phyloP scores from a whole-genome alignment of 352 stramenopile genomes.

The Phytophthora niederhauseri region DNA sequence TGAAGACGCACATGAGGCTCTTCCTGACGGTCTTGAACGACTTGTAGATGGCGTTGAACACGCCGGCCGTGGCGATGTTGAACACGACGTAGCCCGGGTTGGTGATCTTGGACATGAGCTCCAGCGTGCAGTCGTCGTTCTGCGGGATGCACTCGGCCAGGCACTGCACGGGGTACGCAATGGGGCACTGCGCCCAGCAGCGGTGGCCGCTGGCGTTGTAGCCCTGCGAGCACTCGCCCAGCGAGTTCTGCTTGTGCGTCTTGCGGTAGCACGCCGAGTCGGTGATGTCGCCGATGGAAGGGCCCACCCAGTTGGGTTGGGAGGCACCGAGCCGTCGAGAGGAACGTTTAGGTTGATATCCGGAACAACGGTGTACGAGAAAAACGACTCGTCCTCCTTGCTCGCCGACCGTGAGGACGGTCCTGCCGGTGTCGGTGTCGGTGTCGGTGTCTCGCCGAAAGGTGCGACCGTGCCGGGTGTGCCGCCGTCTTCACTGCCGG shows the following conservation, averaged over 20 bases:
- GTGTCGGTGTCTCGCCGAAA: neutral
- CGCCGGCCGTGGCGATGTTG: slow-evolving; percentile 54
- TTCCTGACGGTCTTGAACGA: slow-evolving; percentile 47
- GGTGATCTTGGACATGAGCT: slow-evolving; percentile 56
- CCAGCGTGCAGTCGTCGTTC: slow-evolving; percentile 61
- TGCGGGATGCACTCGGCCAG: slow-evolving; percentile 72
- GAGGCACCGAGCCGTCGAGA: slow-evolving; percentile 17
- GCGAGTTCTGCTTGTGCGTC: slow-evolving; percentile 36
- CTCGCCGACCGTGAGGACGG: neutral
- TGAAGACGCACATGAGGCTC: slow-evolving; percentile 53
- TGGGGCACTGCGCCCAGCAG: slow-evolving; percentile 75
- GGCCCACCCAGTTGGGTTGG: slow-evolving; percentile 46
- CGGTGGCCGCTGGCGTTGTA: slow-evolving; percentile 50
- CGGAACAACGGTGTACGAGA: slow-evolving; percentile 25
- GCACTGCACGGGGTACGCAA: slow-evolving; percentile 78
- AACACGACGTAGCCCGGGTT: slow-evolving; percentile 56
- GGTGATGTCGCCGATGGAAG: slow-evolving; percentile 27
- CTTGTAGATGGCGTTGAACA: slow-evolving; percentile 56
- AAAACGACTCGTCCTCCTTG: slow-evolving; percentile 28
- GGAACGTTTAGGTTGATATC: slow-evolving; percentile 23
- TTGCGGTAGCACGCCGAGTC: slow-evolving; percentile 65
- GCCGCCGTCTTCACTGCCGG: neutral
- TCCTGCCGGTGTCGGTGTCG: neutral
- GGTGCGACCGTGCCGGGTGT: slow-evolving; percentile 1
- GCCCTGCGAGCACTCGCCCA: slow-evolving; percentile 38